Percentiles rank a stretch among this genome's conserved stretches.
Evolutionary conservation across 176 grass and related monocot genomes (phyloP).

Genomic region (barley (Hordeum vulgare)): DNA sequence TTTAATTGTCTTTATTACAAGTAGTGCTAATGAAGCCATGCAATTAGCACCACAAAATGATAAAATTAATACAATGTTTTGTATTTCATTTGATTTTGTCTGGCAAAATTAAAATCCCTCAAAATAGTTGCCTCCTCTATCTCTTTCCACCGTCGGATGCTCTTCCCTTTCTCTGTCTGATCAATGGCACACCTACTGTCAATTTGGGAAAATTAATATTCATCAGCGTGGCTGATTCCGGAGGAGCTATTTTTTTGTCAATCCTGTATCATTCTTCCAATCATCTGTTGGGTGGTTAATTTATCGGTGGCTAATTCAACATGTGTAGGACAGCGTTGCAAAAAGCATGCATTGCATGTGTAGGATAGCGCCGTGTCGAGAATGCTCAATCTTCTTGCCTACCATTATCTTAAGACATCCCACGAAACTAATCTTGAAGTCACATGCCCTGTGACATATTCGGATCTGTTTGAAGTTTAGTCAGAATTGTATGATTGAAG

Average conservation of each 20-base stretch:
- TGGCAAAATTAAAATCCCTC: not conserved
- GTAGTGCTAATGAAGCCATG: not conserved
- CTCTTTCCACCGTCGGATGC: not conserved
- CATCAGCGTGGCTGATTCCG: not conserved
- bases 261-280: not conserved
- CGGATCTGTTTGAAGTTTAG: not conserved
- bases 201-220: not conserved
- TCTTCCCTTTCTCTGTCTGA: not conserved
- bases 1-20: not conserved
- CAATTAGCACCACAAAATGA: not conserved
- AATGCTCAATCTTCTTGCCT: not conserved
- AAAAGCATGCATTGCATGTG: not conserved
- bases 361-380: not conserved
- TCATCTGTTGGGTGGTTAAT: not conserved
- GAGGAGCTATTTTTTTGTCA: not conserved
- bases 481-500: not conserved
- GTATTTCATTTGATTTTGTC: not conserved
- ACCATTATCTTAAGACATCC: not conserved
- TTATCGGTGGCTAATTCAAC: slow-evolving; percentile 1
- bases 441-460: not conserved
- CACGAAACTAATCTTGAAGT: not conserved
- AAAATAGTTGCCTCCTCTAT: not conserved
- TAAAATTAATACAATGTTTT: not conserved
- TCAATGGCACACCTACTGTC: not conserved
- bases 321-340: not conserved